Base-by-base conservation (phyloP, 2,329 filamentous ascomycete species). In the Penicillium frequentans region DNA sequence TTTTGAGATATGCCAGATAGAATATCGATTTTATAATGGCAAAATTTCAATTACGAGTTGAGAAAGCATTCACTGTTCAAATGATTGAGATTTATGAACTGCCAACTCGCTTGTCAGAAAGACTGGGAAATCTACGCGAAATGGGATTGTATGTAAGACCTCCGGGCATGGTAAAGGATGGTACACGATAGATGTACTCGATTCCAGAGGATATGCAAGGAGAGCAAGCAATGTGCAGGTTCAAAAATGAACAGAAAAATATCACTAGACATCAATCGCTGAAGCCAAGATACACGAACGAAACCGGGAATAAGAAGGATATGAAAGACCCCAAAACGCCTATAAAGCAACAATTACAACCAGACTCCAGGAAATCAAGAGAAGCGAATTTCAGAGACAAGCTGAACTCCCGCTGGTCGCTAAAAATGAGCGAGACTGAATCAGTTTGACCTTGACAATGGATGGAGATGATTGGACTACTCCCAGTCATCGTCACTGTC, bases 401-500 rank as follows among this genome's bases (percentile, higher is more conserved):
- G 24, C 24, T n/a, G 44, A 27, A 47, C 39, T 23, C 39, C 11
- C 39, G 19, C 35, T 39, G n/a, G 35, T 39, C 16, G 35, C 35
- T 39, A 19, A n/a, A 39, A 19, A 19, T 8, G n/a, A 39, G 35
- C 35, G 39, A 23, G 39, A 42, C 10, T 21, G 19, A 14, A 21
- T 21, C 19, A 21, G 19, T 13, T 14, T 42, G n/a, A 10, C 10
- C 19, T 23, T 42, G 37, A 19, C 37, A 10, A 10, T 14, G 19
- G 6, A 21, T 23, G 19, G 14, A 16, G 35, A n/a, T 37, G 1
- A 42, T n/a, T 19, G 55, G 43, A 16, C 51, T 81, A 91, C 76
- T 92, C 89, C 88, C 89, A 92, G 69, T 92, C 90, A 66, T 90
- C 88, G 56, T 90, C 88, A 63, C 85, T 88, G 60, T 90, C 86